A percentile compares a stretch with the other conserved stretches of the same genome.
phyloP scores from a whole-genome alignment of 768 basidiomycete species.

The Suillus subaureus region DNA sequence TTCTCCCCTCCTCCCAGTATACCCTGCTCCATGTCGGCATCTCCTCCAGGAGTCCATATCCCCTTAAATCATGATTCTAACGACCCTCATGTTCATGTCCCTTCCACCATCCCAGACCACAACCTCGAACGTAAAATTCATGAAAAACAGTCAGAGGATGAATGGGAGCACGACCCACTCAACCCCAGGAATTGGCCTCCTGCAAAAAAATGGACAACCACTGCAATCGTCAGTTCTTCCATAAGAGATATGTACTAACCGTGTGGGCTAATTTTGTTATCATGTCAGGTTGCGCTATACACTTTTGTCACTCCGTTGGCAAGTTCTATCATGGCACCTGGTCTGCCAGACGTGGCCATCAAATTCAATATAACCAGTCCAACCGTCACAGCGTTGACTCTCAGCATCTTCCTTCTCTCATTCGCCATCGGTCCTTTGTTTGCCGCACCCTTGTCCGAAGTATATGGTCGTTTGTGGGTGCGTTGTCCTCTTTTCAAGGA shows the following conservation, averaged over 20 bases:
- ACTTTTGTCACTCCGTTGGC: neutral
- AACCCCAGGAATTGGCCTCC: neutral
- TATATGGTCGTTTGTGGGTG: constrained; percentile 28
- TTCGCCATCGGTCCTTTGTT: neutral
- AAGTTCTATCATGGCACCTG: constrained; percentile 1
- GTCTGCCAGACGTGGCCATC: neutral
- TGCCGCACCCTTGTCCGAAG: neutral
- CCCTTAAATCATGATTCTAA: neutral
- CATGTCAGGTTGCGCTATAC: neutral
- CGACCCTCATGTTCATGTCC: neutral
- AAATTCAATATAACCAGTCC: neutral
- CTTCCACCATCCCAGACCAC: neutral
- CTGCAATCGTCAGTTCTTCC: neutral
- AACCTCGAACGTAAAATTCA: neutral
- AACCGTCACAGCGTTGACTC: neutral
- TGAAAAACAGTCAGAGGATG: neutral
- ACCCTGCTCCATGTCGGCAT: neutral
- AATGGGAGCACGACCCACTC: neutral
- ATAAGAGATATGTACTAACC: neutral
- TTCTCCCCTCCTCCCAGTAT: neutral
- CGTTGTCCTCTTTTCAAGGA: neutral
- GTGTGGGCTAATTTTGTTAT: neutral
- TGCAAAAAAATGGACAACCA: neutral
- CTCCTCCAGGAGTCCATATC: neutral
- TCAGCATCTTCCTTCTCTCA: neutral